Percentiles rank a stretch among this genome's conserved stretches.
Conservation (phyloP, 805 yeast genomes). For the Diddensiella santjacobensis region DNA sequence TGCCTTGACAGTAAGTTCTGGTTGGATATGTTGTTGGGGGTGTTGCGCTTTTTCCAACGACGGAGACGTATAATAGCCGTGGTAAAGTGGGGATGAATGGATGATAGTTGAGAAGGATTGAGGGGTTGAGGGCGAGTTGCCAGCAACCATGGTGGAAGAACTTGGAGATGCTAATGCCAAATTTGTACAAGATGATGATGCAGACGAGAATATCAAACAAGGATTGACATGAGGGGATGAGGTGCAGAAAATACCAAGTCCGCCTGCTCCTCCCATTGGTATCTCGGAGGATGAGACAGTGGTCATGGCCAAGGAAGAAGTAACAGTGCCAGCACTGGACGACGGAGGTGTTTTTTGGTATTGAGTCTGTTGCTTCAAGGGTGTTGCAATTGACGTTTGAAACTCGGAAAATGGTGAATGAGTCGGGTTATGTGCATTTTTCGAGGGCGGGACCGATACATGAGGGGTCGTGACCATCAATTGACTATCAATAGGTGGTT, state of each 20-base stretch:
- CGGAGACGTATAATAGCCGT: conserved; percentile 21
- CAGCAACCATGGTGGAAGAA: background rate
- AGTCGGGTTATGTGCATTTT: background rate
- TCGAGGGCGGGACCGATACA: conserved; percentile 9
- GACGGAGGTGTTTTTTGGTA: background rate
- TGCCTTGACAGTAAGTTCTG: conserved; percentile 4
- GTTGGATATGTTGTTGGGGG: background rate
- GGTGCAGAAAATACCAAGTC: conserved; percentile 11
- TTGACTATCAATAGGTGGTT: conserved; percentile 22
- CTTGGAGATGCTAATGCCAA: background rate
- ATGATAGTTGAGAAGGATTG: conserved; percentile 22
- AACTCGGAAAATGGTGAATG: conserved; percentile 12
- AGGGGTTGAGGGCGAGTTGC: conserved; percentile 11
- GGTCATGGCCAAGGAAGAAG: background rate
- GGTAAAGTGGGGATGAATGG: conserved; percentile 23
- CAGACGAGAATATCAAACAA: conserved; percentile 11
- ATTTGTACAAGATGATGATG: conserved; percentile 5
- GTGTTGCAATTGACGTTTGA: conserved; percentile 1
- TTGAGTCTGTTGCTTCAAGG: background rate
- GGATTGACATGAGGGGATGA: conserved; percentile 18
- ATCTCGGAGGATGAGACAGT: background rate
- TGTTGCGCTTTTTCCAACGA: conserved; percentile 2
- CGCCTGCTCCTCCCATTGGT: conserved; percentile 1
- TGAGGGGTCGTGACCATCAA: conserved; percentile 21
- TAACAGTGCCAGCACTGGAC: conserved; percentile 3